Evolutionary conservation across 352 stramenopile species (phyloP), one percentile per base, ranked within the genome.

Genomic region (Nothophytophthora sp.): DNA sequence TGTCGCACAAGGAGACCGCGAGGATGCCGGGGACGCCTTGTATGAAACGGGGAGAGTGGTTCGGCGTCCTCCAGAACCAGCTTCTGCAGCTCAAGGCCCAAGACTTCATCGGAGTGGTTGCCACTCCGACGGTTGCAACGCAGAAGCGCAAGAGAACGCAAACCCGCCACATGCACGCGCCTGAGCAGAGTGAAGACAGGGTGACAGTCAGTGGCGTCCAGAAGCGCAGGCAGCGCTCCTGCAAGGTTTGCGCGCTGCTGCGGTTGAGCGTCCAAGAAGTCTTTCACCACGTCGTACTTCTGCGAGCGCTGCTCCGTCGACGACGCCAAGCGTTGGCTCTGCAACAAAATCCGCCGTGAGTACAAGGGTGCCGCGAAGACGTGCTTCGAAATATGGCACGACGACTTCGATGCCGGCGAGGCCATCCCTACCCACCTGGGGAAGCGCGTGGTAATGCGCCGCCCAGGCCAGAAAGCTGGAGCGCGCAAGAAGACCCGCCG

Each of bases 331-430:
- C 50, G 36, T 32, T 63, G 44, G 32, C 34, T 55, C 5, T 64
- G 55, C 34, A 40, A 40, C 19, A 64, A 57, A 36, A 33, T 40
- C 11, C 25, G 47, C 1, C 46, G 29, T 27, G 22, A 61, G 24
- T 49, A 50, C 36, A 55, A 50, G 34, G 46, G 54, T 20, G 40
- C 34, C 5, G 32, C 10, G 3, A 63, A 63, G 27, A 56, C 46
- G 1, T 63, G 54, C 40, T 63, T 63, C n/a, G 38, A 56, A 15
- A 56, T 63, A 10, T 63, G 46, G 45, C 45, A 56, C 28, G 54
- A 56, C 12, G 45, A 63, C 33, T 63, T 56, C 22, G 39, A 47
- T 10, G 36, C 22, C 2, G 54, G 46, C 22, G 8, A 46, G 15
- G 7, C 10, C 12, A 63, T 63, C 19, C 40, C 54, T 23, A 5